phyloP scores from a whole-genome alignment of 768 basidiomycete species.

The Boletus patriciae region DNA sequence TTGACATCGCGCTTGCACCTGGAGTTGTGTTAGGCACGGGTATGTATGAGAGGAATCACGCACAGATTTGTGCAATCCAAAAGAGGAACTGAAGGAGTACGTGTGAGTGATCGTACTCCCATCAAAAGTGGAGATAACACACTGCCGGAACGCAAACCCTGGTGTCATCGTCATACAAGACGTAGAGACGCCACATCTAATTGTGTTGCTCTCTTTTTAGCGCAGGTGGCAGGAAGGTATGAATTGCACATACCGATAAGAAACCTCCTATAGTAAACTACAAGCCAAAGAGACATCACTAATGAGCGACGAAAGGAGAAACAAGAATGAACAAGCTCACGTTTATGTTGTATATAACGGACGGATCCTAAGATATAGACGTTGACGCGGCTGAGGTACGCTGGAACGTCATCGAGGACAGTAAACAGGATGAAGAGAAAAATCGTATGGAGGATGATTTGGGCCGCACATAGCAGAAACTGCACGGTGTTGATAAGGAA shows the following conservation, averaged over 20 bases:
- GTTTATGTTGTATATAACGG: constrained; percentile 9
- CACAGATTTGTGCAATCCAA: constrained; percentile 22
- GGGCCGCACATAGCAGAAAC: constrained; percentile 19
- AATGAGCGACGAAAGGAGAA: background rate
- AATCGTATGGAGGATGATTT: constrained; percentile 1
- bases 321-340: constrained; percentile 6
- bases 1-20: constrained; percentile 7
- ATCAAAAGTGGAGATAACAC: background rate
- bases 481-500: constrained; percentile 12
- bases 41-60: background rate
- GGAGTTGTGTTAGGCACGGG: background rate
- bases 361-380: background rate
- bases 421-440: constrained; percentile 5
- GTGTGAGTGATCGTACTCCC: background rate
- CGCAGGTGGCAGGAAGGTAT: background rate
- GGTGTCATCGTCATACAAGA: constrained; percentile 14
- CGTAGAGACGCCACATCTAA: constrained; percentile 27
- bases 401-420: background rate
- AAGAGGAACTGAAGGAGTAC: constrained; percentile 11
- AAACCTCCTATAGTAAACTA: constrained; percentile 17
- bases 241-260: constrained; percentile 19
- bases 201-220: background rate
- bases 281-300: background rate
- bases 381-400: background rate
- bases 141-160: constrained; percentile 22